Evolutionary conservation across 208 protist species (phyloP).

Genomic region (Leishmania guyanensis): DNA sequence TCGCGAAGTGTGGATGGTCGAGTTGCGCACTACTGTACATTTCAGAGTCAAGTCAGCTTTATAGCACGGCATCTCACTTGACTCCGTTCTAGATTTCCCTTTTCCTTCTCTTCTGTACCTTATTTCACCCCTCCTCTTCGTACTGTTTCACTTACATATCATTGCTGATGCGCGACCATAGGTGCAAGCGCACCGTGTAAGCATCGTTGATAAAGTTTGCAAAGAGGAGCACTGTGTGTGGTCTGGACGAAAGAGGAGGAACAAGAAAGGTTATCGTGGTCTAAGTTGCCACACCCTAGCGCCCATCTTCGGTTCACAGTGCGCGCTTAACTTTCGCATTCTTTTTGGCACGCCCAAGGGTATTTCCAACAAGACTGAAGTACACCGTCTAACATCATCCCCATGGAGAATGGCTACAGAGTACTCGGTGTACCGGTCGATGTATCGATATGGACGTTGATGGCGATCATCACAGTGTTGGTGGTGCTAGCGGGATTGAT

Average conservation of each 20-base stretch:
- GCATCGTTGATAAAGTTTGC: not conserved
- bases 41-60: not conserved
- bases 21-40: not conserved
- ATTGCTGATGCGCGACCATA: not conserved
- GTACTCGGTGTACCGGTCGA: conserved; percentile 54
- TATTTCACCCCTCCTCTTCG: not conserved
- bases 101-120: not conserved
- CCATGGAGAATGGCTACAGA: conserved; percentile 28
- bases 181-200: not conserved
- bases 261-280: not conserved
- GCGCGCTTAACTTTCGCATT: not conserved
- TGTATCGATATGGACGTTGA: conserved; percentile 35
- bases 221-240: not conserved
- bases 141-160: not conserved
- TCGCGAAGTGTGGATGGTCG: not conserved
- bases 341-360: not conserved
- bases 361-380: not conserved
- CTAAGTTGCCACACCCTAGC: not conserved
- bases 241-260: not conserved
- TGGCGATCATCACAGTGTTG: conserved; percentile 40
- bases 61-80: not conserved
- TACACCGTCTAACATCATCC: not conserved
- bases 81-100: not conserved
- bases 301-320: not conserved
- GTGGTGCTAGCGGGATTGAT: conserved; percentile 57